phyloP scores from a whole-genome alignment of 2,329 filamentous ascomycete species.

The Didymella pomorum region DNA sequence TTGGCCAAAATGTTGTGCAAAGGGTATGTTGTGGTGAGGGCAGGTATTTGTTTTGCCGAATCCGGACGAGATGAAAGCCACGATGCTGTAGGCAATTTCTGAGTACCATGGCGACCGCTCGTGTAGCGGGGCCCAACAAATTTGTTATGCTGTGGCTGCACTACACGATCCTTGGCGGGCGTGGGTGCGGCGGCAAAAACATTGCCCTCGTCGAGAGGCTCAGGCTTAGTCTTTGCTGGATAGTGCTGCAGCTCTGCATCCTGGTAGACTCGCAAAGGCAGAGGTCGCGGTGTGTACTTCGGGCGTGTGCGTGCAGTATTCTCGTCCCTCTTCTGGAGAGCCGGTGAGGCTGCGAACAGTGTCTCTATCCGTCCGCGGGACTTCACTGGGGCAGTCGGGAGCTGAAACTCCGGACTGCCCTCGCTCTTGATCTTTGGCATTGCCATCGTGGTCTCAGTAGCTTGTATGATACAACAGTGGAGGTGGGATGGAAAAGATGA shows the following conservation, averaged over 20 bases:
- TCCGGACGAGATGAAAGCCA: conserved; percentile 22
- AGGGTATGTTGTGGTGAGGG: conserved; percentile 1
- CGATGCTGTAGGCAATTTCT: conserved; percentile 3
- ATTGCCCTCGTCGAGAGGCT: background rate
- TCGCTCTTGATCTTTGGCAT: conserved; percentile 20
- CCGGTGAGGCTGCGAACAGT: background rate
- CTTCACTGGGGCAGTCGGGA: background rate
- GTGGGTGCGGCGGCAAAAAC: background rate
- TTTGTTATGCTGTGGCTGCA: conserved; percentile 11
- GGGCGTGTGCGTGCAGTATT: background rate
- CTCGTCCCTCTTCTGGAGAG: background rate
- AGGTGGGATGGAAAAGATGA: background rate
- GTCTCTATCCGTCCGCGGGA: background rate
- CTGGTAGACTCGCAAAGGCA: background rate
- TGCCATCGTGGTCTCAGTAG: conserved; percentile 11
- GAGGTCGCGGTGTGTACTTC: background rate
- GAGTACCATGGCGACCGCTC: background rate
- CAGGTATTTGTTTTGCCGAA: conserved; percentile 11
- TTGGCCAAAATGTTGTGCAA: background rate
- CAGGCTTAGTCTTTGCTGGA: background rate
- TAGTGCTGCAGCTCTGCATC: background rate
- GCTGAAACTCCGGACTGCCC: conserved; percentile 13
- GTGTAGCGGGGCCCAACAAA: conserved; percentile 1
- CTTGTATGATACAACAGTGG: conserved; percentile 3
- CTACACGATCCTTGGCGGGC: conserved; percentile 6